A percentile compares a stretch with the other conserved stretches of the same genome.
phyloP scores from a whole-genome alignment of 805 yeast species.

The Cyberlindnera saturnus region DNA sequence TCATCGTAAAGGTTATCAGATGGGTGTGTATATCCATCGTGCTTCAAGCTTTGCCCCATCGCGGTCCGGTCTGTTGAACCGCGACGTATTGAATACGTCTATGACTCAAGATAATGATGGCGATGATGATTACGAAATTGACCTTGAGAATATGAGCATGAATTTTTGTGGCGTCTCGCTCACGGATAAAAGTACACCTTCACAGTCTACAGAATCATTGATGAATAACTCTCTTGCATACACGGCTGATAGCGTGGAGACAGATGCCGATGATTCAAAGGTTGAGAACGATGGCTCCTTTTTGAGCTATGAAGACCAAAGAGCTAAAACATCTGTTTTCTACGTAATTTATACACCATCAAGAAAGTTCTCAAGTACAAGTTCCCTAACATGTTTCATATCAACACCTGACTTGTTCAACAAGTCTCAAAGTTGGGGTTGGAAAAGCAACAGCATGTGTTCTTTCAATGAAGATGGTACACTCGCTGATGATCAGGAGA shows the following conservation, averaged over 20 bases:
- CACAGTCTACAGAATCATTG: background rate
- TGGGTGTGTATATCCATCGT: conserved; percentile 52
- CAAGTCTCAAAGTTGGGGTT: conserved; percentile 55
- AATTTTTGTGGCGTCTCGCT: background rate
- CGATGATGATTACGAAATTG: conserved; percentile 6
- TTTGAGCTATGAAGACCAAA: conserved; percentile 39
- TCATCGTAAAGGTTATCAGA: conserved; percentile 37
- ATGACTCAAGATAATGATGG: conserved; percentile 5
- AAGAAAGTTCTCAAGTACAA: conserved; percentile 29
- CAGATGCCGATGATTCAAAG: conserved; percentile 4
- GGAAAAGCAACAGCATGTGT: conserved; percentile 53
- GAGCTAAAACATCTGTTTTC: conserved; percentile 41
- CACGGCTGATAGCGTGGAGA: background rate
- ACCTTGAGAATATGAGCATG: background rate
- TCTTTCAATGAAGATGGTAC: conserved; percentile 44
- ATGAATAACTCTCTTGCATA: background rate
- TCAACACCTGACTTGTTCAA: conserved; percentile 50
- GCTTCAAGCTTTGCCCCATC: conserved; percentile 35
- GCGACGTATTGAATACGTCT: conserved; percentile 26
- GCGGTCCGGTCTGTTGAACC: conserved; percentile 34
- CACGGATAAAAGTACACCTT: background rate
- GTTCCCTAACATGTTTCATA: conserved; percentile 45
- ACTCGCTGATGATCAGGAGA: conserved; percentile 37
- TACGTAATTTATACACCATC: conserved; percentile 53
- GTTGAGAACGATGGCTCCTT: conserved; percentile 21